Evolutionary conservation across 2,329 filamentous ascomycete genomes (phyloP).

Genomic region (Trichoderma breve): DNA sequence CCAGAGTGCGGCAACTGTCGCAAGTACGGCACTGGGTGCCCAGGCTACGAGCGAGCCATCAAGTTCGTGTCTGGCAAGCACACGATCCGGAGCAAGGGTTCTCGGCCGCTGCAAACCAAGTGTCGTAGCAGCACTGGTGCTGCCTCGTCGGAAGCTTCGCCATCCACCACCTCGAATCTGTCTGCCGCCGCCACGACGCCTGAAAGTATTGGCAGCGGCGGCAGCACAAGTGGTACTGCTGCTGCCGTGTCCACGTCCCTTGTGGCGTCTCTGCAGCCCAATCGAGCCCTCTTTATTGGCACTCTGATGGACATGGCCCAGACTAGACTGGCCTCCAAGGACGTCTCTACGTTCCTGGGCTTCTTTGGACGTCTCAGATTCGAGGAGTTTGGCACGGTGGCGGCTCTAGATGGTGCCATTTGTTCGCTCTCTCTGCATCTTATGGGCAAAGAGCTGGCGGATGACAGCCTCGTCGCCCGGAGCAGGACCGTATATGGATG

Average conservation of each 20-base stretch:
- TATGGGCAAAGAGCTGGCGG: slow-evolving; percentile 35
- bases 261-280: slow-evolving; percentile 21
- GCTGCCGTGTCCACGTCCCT: slow-evolving; percentile 20
- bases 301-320: slow-evolving; percentile 32
- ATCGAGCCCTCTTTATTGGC: slow-evolving; percentile 33
- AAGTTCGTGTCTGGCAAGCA: slow-evolving; percentile 44
- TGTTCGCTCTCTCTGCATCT: slow-evolving; percentile 40
- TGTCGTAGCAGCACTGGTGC: slow-evolving; percentile 2
- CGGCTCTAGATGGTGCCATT: slow-evolving; percentile 40
- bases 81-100: slow-evolving; percentile 33
- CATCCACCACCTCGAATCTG: slow-evolving; percentile 22
- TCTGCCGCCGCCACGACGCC: neutral
- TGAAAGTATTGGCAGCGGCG: neutral
- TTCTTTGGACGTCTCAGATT: slow-evolving; percentile 31
- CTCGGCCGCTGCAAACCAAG: neutral
- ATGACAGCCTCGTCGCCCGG: slow-evolving; percentile 32
- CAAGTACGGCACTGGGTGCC: slow-evolving; percentile 39
- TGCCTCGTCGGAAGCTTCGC: slow-evolving; percentile 24
- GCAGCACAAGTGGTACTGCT: neutral
- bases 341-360: slow-evolving; percentile 26
- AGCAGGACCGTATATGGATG: slow-evolving; percentile 41
- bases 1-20: slow-evolving; percentile 42
- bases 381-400: slow-evolving; percentile 35
- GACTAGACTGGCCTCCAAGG: slow-evolving; percentile 22
- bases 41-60: slow-evolving; percentile 39